phyloP scores from a whole-genome alignment of 306 rosid genomes.

The Rubus idaeus region DNA sequence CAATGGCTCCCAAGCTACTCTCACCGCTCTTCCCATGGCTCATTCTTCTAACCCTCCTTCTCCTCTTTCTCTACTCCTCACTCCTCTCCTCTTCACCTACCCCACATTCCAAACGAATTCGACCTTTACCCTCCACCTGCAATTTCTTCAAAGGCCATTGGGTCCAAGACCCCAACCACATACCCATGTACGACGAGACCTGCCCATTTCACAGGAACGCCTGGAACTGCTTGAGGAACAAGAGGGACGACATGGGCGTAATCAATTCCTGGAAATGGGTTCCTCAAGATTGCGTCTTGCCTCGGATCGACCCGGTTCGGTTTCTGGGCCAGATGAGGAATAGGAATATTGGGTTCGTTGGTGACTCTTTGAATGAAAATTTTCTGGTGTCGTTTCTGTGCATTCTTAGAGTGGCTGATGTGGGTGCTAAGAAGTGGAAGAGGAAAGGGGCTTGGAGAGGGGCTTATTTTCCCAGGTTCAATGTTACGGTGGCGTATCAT shows the following conservation, averaged over 20 bases:
- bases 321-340: constrained; percentile 66
- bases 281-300: constrained; percentile 57
- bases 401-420: constrained; percentile 65
- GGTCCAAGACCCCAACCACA: constrained; percentile 56
- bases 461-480: constrained; percentile 78
- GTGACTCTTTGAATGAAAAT: constrained; percentile 90
- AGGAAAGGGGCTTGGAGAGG: constrained; percentile 91
- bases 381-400: constrained; percentile 72
- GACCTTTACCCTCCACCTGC: constrained; percentile 37
- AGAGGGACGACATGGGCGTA: constrained; percentile 55
- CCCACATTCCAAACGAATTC: constrained; percentile 17
- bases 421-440: constrained; percentile 78
- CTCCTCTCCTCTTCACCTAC: constrained; percentile 35
- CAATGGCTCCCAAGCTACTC: constrained; percentile 60
- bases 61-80: constrained; percentile 50
- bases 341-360: constrained; percentile 72
- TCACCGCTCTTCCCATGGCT: constrained; percentile 61
- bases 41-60: constrained; percentile 45
- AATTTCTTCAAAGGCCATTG: constrained; percentile 58
- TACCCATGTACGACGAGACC: constrained; percentile 66
- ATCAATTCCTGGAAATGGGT: constrained; percentile 87
- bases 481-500: constrained; percentile 78
- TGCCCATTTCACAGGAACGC: constrained; percentile 90
- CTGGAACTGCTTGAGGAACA: constrained; percentile 85
- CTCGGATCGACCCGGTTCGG: constrained; percentile 57